phyloP scores from a whole-genome alignment of 2,329 filamentous ascomycete genomes.

The Ascochyta lentis region DNA sequence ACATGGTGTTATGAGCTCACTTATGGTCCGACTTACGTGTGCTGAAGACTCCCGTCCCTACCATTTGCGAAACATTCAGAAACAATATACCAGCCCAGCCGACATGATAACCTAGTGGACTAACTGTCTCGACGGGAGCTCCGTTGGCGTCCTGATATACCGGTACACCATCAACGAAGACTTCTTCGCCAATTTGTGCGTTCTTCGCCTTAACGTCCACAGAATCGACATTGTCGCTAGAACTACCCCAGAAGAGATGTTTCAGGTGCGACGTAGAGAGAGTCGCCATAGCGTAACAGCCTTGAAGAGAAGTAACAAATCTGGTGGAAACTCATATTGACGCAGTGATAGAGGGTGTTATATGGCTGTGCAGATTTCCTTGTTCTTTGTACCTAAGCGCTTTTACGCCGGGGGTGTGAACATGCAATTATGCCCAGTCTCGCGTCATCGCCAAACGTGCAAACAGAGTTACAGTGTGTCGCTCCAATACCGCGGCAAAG shows the following conservation, averaged over 20 bases:
- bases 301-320: background rate
- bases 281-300: conserved; percentile 12
- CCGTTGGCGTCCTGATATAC: conserved; percentile 39
- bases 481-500: background rate
- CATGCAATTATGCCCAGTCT: conserved; percentile 23
- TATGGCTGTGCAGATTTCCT: background rate
- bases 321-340: background rate
- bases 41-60: conserved; percentile 41
- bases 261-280: conserved; percentile 22
- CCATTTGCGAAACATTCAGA: conserved; percentile 42
- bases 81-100: conserved; percentile 39
- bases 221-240: conserved; percentile 22
- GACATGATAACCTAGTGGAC: conserved; percentile 42
- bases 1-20: too few species aligned
- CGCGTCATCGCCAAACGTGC: conserved; percentile 22
- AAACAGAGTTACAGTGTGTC: background rate
- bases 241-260: conserved; percentile 25
- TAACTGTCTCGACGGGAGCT: conserved; percentile 39
- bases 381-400: background rate
- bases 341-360: background rate
- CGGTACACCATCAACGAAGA: conserved; percentile 30
- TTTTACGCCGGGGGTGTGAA: conserved; percentile 5
- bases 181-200: conserved; percentile 35
- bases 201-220: conserved; percentile 33
- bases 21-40: conserved; percentile 29